These are phyloP conservation scores for Cucumis variabilis DNA, from an alignment of 331 rosid species.

Conservation along the genomic window DNA sequence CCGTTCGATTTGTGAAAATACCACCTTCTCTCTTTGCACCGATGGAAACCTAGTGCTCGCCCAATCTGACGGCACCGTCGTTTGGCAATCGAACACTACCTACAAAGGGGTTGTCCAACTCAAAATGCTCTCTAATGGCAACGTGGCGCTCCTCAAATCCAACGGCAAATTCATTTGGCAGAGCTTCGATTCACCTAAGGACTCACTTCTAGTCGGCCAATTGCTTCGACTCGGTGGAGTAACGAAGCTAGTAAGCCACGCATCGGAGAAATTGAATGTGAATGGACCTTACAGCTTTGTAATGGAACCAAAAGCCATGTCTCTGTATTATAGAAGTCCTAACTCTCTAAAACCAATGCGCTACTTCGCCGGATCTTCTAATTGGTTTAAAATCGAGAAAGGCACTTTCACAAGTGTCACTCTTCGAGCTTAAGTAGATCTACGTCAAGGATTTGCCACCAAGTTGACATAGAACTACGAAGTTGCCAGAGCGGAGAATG, in stretches of 20 bases:
- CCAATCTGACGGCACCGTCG: conserved; percentile 39
- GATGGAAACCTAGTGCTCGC: conserved; percentile 51
- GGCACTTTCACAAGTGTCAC: not conserved
- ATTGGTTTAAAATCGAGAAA: not conserved
- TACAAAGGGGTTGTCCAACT: conserved; percentile 40
- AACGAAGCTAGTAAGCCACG: conserved; percentile 56
- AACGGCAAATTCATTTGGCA: conserved; percentile 42
- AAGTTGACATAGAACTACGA: not conserved
- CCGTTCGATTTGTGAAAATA: conserved; percentile 41
- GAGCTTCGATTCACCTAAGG: conserved; percentile 41
- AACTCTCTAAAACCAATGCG: conserved; percentile 54
- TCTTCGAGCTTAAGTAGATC: not conserved
- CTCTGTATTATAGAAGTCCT: conserved; percentile 58
- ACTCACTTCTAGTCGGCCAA: conserved; percentile 45
- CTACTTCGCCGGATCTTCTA: conserved; percentile 40
- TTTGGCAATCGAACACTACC: conserved; percentile 46
- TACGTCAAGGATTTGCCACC: conserved; percentile 24
- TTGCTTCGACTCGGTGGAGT: conserved; percentile 36
- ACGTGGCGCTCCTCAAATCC: conserved; percentile 41
- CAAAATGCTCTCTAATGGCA: conserved; percentile 37
- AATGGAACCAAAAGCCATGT: conserved; percentile 48
- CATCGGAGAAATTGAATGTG: conserved; percentile 48
- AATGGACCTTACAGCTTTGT: conserved; percentile 61
- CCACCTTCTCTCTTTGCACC: conserved; percentile 36
- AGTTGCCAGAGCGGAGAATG: not conserved